Evolutionary conservation across 495 filamentous ascomycete genomes (phyloP), one percentile per base, ranked within the genome.

Genomic region (Xylaria telfairii): DNA sequence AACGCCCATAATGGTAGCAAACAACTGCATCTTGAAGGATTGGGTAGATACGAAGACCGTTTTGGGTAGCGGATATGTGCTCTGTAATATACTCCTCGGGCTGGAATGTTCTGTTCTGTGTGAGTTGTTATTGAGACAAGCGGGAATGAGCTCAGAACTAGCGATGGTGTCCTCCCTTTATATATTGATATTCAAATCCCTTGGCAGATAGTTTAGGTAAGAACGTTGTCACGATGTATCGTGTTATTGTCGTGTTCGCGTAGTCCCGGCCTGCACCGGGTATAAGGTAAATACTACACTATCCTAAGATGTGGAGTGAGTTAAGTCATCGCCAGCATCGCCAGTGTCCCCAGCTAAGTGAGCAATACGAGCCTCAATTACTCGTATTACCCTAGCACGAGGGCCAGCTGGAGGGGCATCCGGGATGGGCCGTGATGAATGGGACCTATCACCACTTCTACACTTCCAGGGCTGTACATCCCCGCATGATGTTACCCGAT

Each of bases 371-470:
- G 69, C 42, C 37, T 46, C 57, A 72, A 73, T 15, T 71, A 34
- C 71, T 73, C 73, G 76, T 72, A 76, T 76, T 70, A 73, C 69
- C 34, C 54, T 57, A 21, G 56, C 56, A 71, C 59, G 80, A 83
- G 81, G 80, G 75, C 15, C 15, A 46, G 28, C 19, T 34, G 17
- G 19, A 37, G 39, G 62, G 42, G 19, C 15, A 26, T 37, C 44
- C 3, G 28, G 26, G 44, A 65, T n/a, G 62, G 62, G 19, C 41
- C 44, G 42, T 37, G 41, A 34, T 51, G 7, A 30, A 51, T 30
- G 30, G 13, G 42, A 34, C 62, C 62, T 49, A 65, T 65, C 62
- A 46, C 62, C 19, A 37, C 17, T 37, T 37, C 13, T 28, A 42
- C 37, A 24, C 28, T 42, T 51, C 59, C 59, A 62, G 37, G 30